A percentile compares a stretch with the other conserved stretches of the same genome.
These are phyloP conservation scores for Aureobasidium sp. DNA, from an alignment of 2,329 filamentous ascomycete genomes.

Conservation along the genomic window DNA sequence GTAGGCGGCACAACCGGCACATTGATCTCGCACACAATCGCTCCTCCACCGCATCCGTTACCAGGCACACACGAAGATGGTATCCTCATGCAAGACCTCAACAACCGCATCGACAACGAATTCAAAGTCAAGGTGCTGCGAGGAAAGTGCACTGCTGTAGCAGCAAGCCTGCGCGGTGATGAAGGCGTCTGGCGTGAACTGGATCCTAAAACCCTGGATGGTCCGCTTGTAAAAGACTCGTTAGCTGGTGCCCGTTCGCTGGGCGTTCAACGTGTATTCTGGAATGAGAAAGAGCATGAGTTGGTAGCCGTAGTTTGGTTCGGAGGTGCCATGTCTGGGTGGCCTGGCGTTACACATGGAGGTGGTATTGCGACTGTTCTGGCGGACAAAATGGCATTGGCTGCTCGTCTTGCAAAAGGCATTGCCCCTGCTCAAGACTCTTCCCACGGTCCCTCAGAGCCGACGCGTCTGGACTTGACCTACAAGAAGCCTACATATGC, in stretches of 20 bases:
- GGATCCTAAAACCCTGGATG: not conserved
- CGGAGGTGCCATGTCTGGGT: slow-evolving; percentile 58
- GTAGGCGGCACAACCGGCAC: slow-evolving; percentile 37
- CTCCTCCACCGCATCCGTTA: slow-evolving; percentile 38
- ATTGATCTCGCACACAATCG: slow-evolving; percentile 35
- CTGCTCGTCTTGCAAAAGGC: slow-evolving; percentile 47
- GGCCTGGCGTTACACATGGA: slow-evolving; percentile 66
- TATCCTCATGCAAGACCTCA: slow-evolving; percentile 36
- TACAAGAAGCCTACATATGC: slow-evolving; percentile 57
- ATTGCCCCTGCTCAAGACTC: not conserved
- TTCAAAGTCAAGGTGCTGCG: slow-evolving; percentile 44
- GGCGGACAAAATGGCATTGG: slow-evolving; percentile 62
- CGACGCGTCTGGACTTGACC: slow-evolving; percentile 42
- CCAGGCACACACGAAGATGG: slow-evolving; percentile 38
- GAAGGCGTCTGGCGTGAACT: slow-evolving; percentile 17
- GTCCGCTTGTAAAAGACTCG: not conserved
- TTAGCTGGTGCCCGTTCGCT: slow-evolving; percentile 36
- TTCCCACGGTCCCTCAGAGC: slow-evolving; percentile 22
- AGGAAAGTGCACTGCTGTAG: slow-evolving; percentile 35
- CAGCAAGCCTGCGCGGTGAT: slow-evolving; percentile 17
- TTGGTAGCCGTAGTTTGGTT: slow-evolving; percentile 60
- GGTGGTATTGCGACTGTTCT: slow-evolving; percentile 62
- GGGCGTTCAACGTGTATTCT: slow-evolving; percentile 56
- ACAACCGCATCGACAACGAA: slow-evolving; percentile 38
- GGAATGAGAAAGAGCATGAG: slow-evolving; percentile 52